Conservation (phyloP, 2,329 filamentous ascomycete genomes). For the Trichoderma pleuroti region DNA sequence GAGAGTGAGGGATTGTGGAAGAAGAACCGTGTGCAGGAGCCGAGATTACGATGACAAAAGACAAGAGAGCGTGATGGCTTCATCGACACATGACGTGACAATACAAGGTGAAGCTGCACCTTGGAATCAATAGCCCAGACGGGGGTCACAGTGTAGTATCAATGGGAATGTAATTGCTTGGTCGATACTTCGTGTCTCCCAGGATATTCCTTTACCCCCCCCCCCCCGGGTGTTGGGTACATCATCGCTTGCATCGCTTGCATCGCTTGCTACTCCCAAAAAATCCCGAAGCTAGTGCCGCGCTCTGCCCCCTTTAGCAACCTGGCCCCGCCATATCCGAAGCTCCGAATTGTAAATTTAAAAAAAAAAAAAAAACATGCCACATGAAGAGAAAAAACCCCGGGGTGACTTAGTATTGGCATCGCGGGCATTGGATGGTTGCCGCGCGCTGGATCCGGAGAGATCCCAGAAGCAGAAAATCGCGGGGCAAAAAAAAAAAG, state of each 20-base stretch:
- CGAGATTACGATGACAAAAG: neutral
- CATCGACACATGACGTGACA: neutral
- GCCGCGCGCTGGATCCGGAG: neutral
- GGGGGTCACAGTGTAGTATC: neutral
- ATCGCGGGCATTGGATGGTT: neutral
- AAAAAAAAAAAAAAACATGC: neutral
- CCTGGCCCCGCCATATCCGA: neutral
- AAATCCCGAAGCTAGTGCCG: slow-evolving; percentile 6
- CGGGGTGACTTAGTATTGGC: neutral
- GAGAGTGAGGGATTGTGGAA: neutral
- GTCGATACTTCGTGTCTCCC: neutral
- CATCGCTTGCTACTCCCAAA: neutral
- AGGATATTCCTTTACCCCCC: neutral
- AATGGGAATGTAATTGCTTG: neutral
- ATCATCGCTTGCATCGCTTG: too few species aligned
- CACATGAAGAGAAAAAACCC: neutral
- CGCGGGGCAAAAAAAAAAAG: slow-evolving; percentile 7
- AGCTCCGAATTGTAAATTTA: neutral
- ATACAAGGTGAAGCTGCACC: neutral
- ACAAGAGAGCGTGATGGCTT: neutral
- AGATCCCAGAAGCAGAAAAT: neutral
- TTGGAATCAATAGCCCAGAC: neutral
- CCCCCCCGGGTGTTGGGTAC: too few species aligned
- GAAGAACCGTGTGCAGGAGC: neutral
- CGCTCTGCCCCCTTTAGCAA: neutral